These are phyloP conservation scores for Xerocomellus amylosporus DNA, from an alignment of 768 basidiomycete species.

Conservation along the genomic window DNA sequence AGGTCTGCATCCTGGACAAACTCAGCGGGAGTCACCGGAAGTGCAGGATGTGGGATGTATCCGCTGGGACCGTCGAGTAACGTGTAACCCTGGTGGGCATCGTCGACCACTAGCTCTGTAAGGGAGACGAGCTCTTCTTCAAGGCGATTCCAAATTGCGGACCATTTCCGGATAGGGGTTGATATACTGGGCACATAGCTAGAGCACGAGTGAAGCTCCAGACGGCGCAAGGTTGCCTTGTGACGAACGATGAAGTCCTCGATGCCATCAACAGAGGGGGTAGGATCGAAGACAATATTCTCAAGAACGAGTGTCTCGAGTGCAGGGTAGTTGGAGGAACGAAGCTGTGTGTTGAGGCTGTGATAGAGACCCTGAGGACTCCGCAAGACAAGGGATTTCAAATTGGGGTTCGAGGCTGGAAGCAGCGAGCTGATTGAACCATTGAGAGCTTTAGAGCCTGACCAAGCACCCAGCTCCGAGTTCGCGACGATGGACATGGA, in stretches of 20 bases:
- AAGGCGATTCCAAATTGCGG: constrained; percentile 27
- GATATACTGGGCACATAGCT: constrained; percentile 23
- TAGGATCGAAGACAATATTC: constrained; percentile 29
- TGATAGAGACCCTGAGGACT: constrained; percentile 32
- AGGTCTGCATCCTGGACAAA: constrained; percentile 5
- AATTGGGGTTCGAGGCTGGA: constrained; percentile 16
- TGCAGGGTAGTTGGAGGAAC: constrained; percentile 21
- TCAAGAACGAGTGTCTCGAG: constrained; percentile 29
- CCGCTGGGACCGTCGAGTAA: constrained; percentile 22
- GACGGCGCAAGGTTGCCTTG: constrained; percentile 22
- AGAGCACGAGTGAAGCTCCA: constrained; percentile 27
- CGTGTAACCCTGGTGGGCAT: constrained; percentile 20
- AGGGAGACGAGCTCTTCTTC: constrained; percentile 22
- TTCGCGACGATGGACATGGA: constrained; percentile 33
- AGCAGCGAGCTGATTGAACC: constrained; percentile 26
- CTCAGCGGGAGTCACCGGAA: not conserved
- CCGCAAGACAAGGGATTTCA: constrained; percentile 24
- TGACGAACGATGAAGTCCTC: constrained; percentile 33
- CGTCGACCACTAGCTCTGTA: constrained; percentile 21
- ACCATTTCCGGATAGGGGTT: constrained; percentile 25
- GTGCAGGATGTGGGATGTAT: constrained; percentile 20
- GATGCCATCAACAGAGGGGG: constrained; percentile 18
- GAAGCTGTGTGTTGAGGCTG: constrained; percentile 23
- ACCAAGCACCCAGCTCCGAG: constrained; percentile 30
- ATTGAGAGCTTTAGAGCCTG: constrained; percentile 30